phyloP scores from a whole-genome alignment of 148 eudicot genomes.

The Amaranthus hypochondriacus region DNA sequence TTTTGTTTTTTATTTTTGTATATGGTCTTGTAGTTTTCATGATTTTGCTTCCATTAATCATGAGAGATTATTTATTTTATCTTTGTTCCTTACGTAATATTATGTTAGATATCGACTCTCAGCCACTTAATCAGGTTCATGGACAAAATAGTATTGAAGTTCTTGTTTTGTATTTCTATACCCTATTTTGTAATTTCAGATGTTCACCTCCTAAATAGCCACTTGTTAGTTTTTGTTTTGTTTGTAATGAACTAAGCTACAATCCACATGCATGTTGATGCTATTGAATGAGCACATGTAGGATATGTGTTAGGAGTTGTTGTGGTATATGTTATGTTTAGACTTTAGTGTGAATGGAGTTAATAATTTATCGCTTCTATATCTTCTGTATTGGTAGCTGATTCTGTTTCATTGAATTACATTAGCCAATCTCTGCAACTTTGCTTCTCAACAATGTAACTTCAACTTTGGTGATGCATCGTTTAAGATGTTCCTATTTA shows the following conservation, averaged over 20 bases:
- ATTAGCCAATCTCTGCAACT: not conserved
- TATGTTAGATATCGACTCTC: not conserved
- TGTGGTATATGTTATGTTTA: not conserved
- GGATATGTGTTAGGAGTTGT: not conserved
- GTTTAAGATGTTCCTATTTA: not conserved
- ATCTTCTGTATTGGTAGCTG: not conserved
- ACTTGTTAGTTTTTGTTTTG: not conserved
- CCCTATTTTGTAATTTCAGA: not conserved
- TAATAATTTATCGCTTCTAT: not conserved
- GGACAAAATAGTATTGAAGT: not conserved
- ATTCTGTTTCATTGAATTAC: not conserved
- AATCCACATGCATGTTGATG: not conserved
- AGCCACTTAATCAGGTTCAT: not conserved
- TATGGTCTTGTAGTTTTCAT: not conserved
- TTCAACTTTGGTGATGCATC: not conserved
- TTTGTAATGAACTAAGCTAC: not conserved
- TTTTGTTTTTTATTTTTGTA: not conserved
- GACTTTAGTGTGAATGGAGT: not conserved
- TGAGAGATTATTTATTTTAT: not conserved
- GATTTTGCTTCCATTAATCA: not conserved
- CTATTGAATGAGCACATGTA: not conserved
- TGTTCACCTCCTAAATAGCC: not conserved
- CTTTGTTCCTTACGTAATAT: not conserved
- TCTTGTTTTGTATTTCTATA: too few relatives aligned
- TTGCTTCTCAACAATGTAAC: not conserved